Percentiles rank a stretch among this genome's conserved stretches.
Conservation (phyloP, 192 early-diverging fungal species). For the Chytriomyces sp. region DNA sequence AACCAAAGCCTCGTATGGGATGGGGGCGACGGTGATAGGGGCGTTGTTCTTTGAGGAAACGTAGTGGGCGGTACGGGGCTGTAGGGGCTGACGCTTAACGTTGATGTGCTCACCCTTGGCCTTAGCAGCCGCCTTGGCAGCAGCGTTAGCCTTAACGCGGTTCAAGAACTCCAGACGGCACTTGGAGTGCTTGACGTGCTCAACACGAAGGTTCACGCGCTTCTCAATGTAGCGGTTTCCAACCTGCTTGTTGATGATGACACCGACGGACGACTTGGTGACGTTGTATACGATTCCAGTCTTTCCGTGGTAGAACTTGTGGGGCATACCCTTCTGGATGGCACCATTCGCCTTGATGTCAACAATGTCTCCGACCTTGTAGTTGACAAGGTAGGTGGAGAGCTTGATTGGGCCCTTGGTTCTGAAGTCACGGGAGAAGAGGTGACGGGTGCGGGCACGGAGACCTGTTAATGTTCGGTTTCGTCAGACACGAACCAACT, state of each 20-base stretch:
- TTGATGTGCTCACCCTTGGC: conserved; percentile 72
- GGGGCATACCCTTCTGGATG: conserved; percentile 99
- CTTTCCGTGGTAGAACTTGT: conserved; percentile 99
- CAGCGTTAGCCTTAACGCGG: conserved; percentile 95
- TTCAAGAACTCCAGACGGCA: conserved; percentile 97
- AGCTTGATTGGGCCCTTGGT: conserved; percentile 89
- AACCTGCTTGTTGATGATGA: conserved; percentile 98
- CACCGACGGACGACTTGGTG: conserved; percentile 97
- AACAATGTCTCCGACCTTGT: conserved; percentile 99
- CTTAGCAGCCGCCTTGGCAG: conserved; percentile 81
- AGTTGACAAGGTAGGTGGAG: conserved; percentile 97
- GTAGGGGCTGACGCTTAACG: conserved; percentile 88
- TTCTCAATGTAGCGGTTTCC: conserved; percentile 99
- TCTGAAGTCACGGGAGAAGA: conserved; percentile 97
- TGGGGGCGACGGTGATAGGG: conserved; percentile 91
- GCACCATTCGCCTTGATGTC: conserved; percentile 99
- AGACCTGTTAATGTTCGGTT: conserved; percentile 54
- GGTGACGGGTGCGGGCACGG: conserved; percentile 96
- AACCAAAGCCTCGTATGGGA: conserved; percentile 89
- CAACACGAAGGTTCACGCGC: conserved; percentile 96
- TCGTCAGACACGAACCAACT: too few species aligned
- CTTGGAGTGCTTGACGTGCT: conserved; percentile 99
- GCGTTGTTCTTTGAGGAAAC: conserved; percentile 86
- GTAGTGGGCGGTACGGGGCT: conserved; percentile 85
- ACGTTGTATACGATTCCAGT: conserved; percentile 99